Base-by-base conservation (phyloP, 2,329 filamentous ascomycete species). In the Zasmidium cellare region DNA sequence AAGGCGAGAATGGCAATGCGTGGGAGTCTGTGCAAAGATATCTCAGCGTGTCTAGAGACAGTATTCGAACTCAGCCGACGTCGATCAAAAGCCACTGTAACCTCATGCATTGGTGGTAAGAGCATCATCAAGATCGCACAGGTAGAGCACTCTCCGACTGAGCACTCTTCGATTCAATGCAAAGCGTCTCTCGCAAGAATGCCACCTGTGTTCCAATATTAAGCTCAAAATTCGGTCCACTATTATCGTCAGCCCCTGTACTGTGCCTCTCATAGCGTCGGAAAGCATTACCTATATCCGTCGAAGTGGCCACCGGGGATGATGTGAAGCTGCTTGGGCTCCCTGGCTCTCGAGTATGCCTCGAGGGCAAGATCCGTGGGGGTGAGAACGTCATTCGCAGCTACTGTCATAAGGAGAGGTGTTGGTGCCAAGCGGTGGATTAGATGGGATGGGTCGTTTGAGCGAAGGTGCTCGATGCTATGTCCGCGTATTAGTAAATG, bases 231-330 rank as follows among this genome's bases (percentile, higher is more conserved):
- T 61, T 59, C 3, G 45, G 18, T 12, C 66, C 67, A 3, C 35
- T 41, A 18, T 3, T 3, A 9, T n/a, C 7, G 35, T 41, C n/a
- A 41, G 35, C 35, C 3, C n/a, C 16, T 41, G 11, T 16, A 9
- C 12, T 3, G 16, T 41, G 7, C 35, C n/a, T 41, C 35, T 41
- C 12, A 41, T 14, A 41, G n/a, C n/a, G n/a, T n/a, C n/a, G n/a
- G n/a, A n/a, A n/a, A 41, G 11, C 35, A 41, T 9, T 41, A 41
- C 35, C 48, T 53, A 44, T 76, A 77, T 11, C 58, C 68, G 56
- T 76, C 75, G 62, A 77, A 78, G 66, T 78, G 76, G 2, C 72
- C 75, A n/a, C 72, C 70, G 9, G 69, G 65, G 22, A 77, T 52
- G 19, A 75, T 61, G 12, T 71, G 63, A 49, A 78, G 63, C 55